These are phyloP conservation scores for Torulaspora maleeae DNA, from an alignment of 805 yeast genomes.

Conservation along the genomic window DNA sequence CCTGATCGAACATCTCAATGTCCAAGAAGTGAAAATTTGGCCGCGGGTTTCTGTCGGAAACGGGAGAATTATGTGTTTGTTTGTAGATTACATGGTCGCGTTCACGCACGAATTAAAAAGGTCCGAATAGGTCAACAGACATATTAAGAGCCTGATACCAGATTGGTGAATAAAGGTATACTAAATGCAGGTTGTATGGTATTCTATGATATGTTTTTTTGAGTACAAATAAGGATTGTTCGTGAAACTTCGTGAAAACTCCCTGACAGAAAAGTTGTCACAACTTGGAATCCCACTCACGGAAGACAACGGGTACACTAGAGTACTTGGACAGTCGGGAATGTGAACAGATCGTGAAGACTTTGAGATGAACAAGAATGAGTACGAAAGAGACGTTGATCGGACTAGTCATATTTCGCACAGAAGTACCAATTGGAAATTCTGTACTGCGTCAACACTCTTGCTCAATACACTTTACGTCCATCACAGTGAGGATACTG, in stretches of 20 bases:
- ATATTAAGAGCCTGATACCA: too few relatives aligned
- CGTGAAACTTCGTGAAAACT: too few relatives aligned
- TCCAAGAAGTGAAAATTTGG: constrained; percentile 12
- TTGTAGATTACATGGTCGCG: constrained; percentile 18
- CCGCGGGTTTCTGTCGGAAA: constrained; percentile 15
- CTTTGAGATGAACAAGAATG: constrained; percentile 1
- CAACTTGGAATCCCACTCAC: constrained; percentile 1
- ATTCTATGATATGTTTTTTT: too few relatives aligned
- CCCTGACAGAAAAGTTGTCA: not conserved
- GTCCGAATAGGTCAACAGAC: too few relatives aligned
- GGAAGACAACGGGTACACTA: not conserved
- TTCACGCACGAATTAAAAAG: constrained; percentile 1
- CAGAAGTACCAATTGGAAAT: constrained; percentile 14
- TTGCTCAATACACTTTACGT: constrained; percentile 7
- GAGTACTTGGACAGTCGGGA: constrained; percentile 14
- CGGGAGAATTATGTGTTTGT: constrained; percentile 12
- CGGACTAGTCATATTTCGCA: constrained; percentile 13
- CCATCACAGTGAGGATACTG: constrained; percentile 1
- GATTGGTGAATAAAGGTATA: constrained; percentile 11
- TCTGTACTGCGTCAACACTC: constrained; percentile 10
- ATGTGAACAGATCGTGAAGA: constrained; percentile 5
- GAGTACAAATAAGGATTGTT: too few relatives aligned
- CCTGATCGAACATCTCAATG: not conserved
- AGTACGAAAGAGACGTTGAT: constrained; percentile 8
- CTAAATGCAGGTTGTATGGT: constrained; percentile 5